Conservation (phyloP, 73 alveolate species). For the Symbiodinium natans region DNA sequence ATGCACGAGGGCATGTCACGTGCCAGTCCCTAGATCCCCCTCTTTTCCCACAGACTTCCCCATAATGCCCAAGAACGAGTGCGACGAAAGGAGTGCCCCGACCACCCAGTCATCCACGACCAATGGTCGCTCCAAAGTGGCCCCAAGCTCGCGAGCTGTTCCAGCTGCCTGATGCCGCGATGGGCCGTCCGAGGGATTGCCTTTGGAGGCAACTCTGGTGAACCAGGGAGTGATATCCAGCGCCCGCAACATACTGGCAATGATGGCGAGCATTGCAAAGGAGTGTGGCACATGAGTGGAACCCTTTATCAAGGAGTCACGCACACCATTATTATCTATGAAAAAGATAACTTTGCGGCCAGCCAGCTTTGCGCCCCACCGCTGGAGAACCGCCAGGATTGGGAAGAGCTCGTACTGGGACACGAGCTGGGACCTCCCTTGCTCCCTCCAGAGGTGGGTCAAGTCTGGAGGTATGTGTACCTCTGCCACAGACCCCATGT, state of each 20-base stretch:
- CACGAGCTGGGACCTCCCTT: conserved; percentile 1
- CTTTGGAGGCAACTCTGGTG: background rate
- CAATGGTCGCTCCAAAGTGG: background rate
- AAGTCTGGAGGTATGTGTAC: background rate
- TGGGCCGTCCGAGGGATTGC: background rate
- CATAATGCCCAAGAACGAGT: no score
- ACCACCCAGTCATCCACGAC: background rate
- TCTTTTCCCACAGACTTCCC: no score
- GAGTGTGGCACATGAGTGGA: background rate
- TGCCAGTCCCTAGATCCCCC: no score
- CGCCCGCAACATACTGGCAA: background rate
- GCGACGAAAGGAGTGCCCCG: background rate
- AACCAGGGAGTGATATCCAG: background rate
- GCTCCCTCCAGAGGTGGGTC: background rate
- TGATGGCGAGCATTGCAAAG: background rate
- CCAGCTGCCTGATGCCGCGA: background rate
- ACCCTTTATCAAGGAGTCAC: background rate
- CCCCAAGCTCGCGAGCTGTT: background rate
- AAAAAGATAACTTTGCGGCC: background rate
- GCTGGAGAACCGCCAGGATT: background rate
- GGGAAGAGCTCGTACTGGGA: conserved; percentile 44
- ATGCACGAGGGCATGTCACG: no score
- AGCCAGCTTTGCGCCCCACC: no score
- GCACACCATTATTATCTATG: background rate
- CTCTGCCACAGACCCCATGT: background rate